A percentile compares a stretch with the other conserved stretches of the same genome.
Evolutionary conservation across 495 filamentous ascomycete species (phyloP).

Genomic region (Trichoderma orchidacearum): DNA sequence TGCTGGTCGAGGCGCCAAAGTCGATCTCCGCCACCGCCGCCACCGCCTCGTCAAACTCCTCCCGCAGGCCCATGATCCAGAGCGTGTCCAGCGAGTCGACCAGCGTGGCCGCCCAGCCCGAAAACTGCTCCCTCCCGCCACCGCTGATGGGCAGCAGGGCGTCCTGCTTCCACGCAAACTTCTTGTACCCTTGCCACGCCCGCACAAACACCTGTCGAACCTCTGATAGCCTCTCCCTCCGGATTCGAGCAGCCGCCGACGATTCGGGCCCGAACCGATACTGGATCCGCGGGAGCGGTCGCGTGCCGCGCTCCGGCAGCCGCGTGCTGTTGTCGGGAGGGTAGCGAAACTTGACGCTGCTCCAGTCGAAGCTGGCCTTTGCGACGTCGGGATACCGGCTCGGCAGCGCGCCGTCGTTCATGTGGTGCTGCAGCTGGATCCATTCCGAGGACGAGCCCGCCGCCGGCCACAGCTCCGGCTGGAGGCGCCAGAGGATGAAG

Average conservation of each 20-base stretch:
- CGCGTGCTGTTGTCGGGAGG: slow-evolving; percentile 41
- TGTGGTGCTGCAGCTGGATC: slow-evolving; percentile 2
- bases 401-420: slow-evolving; percentile 13
- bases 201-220: slow-evolving; percentile 57
- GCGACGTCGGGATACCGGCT: slow-evolving; percentile 6
- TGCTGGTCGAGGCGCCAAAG: slow-evolving; percentile 47
- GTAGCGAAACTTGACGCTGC: slow-evolving; percentile 40
- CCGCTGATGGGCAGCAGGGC: slow-evolving; percentile 58
- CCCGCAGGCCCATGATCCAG: slow-evolving; percentile 81
- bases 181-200: slow-evolving; percentile 64
- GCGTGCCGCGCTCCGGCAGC: slow-evolving; percentile 39
- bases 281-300: slow-evolving; percentile 55
- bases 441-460: neutral
- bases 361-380: slow-evolving; percentile 41
- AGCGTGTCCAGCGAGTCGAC: slow-evolving; percentile 78
- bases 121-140: slow-evolving; percentile 54
- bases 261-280: slow-evolving; percentile 9
- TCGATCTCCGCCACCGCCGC: slow-evolving; percentile 61
- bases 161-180: slow-evolving; percentile 67
- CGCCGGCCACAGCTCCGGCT: neutral
- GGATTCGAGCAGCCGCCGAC: slow-evolving; percentile 35
- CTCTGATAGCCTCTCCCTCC: slow-evolving; percentile 26
- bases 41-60: slow-evolving; percentile 75
- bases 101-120: slow-evolving; percentile 81
- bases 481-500: neutral